These are phyloP conservation scores for Ceratocystis albifundus DNA, from an alignment of 2,329 filamentous ascomycete species.

Conservation along the genomic window DNA sequence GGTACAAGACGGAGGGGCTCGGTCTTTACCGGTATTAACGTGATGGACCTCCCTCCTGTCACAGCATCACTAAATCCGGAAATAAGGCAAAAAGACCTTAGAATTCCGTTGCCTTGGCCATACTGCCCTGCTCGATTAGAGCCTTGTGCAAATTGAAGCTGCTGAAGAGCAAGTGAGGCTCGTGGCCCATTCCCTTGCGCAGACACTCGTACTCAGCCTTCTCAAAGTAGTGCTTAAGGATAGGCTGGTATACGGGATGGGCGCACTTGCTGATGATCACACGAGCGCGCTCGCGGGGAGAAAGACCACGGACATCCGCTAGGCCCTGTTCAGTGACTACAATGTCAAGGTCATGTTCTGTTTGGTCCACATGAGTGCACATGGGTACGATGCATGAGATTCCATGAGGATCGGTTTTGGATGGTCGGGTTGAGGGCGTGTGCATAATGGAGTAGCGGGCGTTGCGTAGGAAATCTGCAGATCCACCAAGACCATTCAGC, in stretches of 20 bases:
- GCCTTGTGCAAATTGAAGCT: constrained; percentile 83
- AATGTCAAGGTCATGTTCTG: constrained; percentile 85
- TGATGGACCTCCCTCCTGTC: not conserved
- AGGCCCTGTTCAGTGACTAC: constrained; percentile 66
- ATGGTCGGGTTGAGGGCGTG: constrained; percentile 68
- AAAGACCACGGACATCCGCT: constrained; percentile 72
- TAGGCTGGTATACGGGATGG: constrained; percentile 73
- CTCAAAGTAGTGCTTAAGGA: constrained; percentile 70
- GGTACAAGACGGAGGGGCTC: not conserved
- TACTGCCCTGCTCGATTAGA: constrained; percentile 69
- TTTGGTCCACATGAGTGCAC: constrained; percentile 87
- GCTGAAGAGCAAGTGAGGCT: constrained; percentile 79
- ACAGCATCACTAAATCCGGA: not conserved
- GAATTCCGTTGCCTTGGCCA: constrained; percentile 55
- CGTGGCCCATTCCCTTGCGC: constrained; percentile 77
- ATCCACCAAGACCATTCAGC: constrained; percentile 75
- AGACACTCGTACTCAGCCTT: constrained; percentile 79
- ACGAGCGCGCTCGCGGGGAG: constrained; percentile 65
- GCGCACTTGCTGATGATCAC: constrained; percentile 81
- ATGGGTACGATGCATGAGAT: constrained; percentile 85
- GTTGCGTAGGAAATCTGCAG: constrained; percentile 67
- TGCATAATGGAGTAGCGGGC: constrained; percentile 89
- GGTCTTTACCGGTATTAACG: not conserved
- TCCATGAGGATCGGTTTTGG: constrained; percentile 70
- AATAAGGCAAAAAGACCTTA: not conserved